Evolutionary conservation across 225 moss, liverwort and hornwort genomes (phyloP).

Genomic region (Antitrichia curtipendula): DNA sequence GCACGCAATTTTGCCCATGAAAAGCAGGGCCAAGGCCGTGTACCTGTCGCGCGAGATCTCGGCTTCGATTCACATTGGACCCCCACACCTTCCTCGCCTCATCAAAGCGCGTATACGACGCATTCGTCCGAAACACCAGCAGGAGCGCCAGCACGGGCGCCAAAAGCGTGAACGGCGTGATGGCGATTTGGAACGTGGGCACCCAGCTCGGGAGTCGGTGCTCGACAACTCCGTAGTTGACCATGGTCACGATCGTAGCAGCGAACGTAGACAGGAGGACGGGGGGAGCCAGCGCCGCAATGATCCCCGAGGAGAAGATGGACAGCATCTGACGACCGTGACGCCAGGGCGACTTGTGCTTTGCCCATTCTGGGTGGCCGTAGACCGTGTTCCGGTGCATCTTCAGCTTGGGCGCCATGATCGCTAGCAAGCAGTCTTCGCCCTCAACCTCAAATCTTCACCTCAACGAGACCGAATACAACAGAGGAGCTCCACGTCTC

Average conservation of each 20-base stretch:
- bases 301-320: conserved; percentile 33
- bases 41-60: conserved; percentile 29
- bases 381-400: conserved; percentile 37
- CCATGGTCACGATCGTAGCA: conserved; percentile 20
- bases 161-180: conserved; percentile 36
- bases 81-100: conserved; percentile 56
- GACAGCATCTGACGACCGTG: conserved; percentile 39
- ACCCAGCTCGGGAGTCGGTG: neutral
- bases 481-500: too few relatives aligned
- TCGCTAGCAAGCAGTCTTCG: neutral
- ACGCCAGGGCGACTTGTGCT: conserved; percentile 36
- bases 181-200: conserved; percentile 15
- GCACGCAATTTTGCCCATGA: neutral
- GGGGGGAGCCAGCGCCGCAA: conserved; percentile 36
- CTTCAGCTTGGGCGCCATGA: neutral
- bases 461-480: neutral
- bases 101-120: conserved; percentile 55
- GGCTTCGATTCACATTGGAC: conserved; percentile 10
- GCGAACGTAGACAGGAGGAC: conserved; percentile 16
- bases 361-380: conserved; percentile 33
- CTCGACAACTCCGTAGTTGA: conserved; percentile 19
- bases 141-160: conserved; percentile 51
- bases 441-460: neutral
- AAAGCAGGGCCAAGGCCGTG: neutral
- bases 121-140: conserved; percentile 14